phyloP scores from a whole-genome alignment of 2,329 filamentous ascomycete genomes.

The Trichoderma afroharzianum region DNA sequence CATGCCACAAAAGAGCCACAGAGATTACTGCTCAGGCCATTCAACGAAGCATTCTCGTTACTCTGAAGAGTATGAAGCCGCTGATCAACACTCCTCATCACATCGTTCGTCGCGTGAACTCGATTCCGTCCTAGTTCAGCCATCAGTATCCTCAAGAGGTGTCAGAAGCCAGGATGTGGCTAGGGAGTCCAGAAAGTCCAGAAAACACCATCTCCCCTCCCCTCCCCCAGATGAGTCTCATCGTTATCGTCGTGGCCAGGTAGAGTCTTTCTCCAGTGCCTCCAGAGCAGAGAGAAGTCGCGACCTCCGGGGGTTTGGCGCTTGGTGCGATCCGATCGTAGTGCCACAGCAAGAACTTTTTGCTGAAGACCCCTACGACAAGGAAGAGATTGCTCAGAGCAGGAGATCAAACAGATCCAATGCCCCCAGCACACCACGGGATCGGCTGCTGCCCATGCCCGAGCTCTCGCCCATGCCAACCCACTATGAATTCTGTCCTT shows the following conservation, averaged over 20 bases:
- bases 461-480: slow-evolving; percentile 16
- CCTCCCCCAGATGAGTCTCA: slow-evolving; percentile 9
- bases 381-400: not conserved
- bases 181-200: not conserved
- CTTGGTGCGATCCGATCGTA: slow-evolving; percentile 13
- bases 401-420: not conserved
- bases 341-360: not conserved
- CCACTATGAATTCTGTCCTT: slow-evolving; percentile 16
- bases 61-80: slow-evolving; percentile 6
- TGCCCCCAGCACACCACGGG: slow-evolving; percentile 12
- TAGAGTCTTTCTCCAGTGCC: not conserved
- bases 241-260: not conserved
- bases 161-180: not conserved
- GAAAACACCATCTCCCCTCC: slow-evolving; percentile 1
- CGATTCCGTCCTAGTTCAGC: not conserved
- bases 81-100: not conserved
- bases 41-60: not conserved
- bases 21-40: not conserved
- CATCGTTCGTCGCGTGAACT: slow-evolving; percentile 14
- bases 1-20: not conserved
- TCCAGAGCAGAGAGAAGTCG: not conserved
- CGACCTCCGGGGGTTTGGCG: slow-evolving; percentile 14
- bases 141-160: not conserved
- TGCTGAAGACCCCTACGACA: not conserved
- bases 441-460: slow-evolving; percentile 11